Base-by-base conservation (phyloP, 306 rosid species). In the Pueraria montana region DNA sequence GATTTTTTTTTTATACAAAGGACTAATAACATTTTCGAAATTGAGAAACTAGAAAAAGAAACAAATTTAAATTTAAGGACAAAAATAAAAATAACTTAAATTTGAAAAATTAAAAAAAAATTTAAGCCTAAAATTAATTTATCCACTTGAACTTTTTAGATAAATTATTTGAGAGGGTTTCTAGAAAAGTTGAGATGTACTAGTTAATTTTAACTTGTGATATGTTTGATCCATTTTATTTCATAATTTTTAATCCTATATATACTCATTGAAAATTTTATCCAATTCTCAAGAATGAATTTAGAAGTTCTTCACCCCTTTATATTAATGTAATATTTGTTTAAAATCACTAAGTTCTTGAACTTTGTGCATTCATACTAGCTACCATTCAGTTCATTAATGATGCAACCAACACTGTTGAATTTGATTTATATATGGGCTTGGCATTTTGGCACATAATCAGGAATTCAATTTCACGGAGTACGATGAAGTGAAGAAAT, bases 391-490 rank as follows among this genome's bases (percentile, higher is more conserved):
- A 58, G 26, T 42, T 59, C 18, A 58, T 30, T 63, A 17, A 10
- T 3, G 21, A 56, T 53, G 74, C 42, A 45, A 21, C 11, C 21
- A 21, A 53, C 36, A 6, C 5, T 11, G 18, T 65, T 55, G 48
- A 40, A 66, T 38, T 40, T 20, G 65, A 23, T 13, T 59, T 24
- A 59, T 59, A 4, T 11, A 9, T 9, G 65, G 34, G 8, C 34
- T 24, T 67, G 26, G 46, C n/a, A 4, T 71, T 5, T 77, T 62
- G 81, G 62, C 46, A 56, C 78, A 38, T 72, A 56, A 84, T 80
- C 89, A 95, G 99, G 99, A 92, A 80, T 89, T 93, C 72, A 85
- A 89, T 80, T 95, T 89, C 85, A 86, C 89, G 76, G 99, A 93
- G 83, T 62, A 62, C 80, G 83, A 81, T n/a, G 89, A 84, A 30